phyloP scores from a whole-genome alignment of 148 eudicot species.

The Heliosperma pusillum region DNA sequence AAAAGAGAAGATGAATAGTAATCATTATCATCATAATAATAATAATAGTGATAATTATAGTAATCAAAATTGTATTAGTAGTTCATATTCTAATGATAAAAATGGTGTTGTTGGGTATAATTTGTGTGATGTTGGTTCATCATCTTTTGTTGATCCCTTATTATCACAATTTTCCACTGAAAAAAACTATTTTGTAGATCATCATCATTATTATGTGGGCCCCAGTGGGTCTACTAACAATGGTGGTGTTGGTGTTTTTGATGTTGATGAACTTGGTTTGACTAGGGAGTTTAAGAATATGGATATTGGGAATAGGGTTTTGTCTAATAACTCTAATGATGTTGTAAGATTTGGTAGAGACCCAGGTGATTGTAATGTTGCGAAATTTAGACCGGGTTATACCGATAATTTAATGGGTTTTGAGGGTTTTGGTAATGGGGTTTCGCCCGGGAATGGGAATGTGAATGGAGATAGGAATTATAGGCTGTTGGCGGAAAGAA shows the following conservation, averaged over 20 bases:
- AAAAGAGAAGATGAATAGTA: constrained; percentile 29
- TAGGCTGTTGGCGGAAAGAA: constrained; percentile 28
- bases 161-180: constrained; percentile 14
- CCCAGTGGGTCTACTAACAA: constrained; percentile 16
- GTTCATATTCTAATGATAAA: too few species aligned
- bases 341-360: constrained; percentile 21
- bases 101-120: constrained; percentile 23
- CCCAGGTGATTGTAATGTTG: constrained; percentile 21
- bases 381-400: constrained; percentile 16
- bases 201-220: constrained; percentile 28
- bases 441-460: constrained; percentile 26
- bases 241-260: constrained; percentile 12
- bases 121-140: constrained; percentile 32
- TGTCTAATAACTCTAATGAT: not conserved
- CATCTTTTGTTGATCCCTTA: constrained; percentile 28
- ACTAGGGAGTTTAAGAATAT: constrained; percentile 32
- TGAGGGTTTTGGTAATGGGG: constrained; percentile 32
- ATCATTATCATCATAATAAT: constrained; percentile 13
- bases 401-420: constrained; percentile 23
- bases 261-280: constrained; percentile 38
- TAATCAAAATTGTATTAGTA: constrained; percentile 11
- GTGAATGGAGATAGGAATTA: constrained; percentile 13
- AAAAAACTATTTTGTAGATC: constrained; percentile 32
- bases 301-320: constrained; percentile 31
- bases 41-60: not conserved